Conservation (phyloP, 2,329 filamentous ascomycete species). For the Aspergillus intermedius region DNA sequence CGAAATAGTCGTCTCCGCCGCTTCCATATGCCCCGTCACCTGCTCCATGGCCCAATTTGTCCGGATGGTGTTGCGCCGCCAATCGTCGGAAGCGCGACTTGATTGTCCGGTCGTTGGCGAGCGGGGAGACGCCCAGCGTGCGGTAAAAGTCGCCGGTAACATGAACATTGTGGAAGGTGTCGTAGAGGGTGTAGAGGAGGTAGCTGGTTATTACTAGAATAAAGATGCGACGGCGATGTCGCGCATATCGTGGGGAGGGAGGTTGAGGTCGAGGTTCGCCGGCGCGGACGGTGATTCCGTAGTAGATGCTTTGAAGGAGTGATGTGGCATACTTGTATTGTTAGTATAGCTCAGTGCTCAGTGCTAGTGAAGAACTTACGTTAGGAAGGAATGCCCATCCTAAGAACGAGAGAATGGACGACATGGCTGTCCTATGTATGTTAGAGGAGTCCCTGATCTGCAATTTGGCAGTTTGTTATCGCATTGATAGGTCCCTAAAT, state of each 20-base stretch:
- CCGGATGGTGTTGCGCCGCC: slow-evolving; percentile 65
- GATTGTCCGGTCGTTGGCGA: slow-evolving; percentile 66
- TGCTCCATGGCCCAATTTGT: slow-evolving; percentile 55
- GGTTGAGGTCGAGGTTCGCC: slow-evolving; percentile 69
- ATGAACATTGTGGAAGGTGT: slow-evolving; percentile 76
- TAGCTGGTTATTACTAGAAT: slow-evolving; percentile 76
- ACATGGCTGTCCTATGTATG: slow-evolving; percentile 20
- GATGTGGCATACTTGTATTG: slow-evolving; percentile 62
- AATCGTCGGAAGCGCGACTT: slow-evolving; percentile 80
- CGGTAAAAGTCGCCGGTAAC: slow-evolving; percentile 70
- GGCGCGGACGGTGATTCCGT: slow-evolving; percentile 80
- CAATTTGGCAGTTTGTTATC: too few species aligned
- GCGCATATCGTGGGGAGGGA: slow-evolving; percentile 61
- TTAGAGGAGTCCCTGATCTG: too few species aligned
- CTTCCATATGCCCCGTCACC: slow-evolving; percentile 21
- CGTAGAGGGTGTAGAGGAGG: slow-evolving; percentile 86
- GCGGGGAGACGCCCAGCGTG: slow-evolving; percentile 62
- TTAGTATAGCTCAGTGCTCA: slow-evolving; percentile 1
- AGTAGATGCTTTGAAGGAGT: slow-evolving; percentile 74
- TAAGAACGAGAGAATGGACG: slow-evolving; percentile 47
- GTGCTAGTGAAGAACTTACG: slow-evolving; percentile 35
- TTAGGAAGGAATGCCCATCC: slow-evolving; percentile 59
- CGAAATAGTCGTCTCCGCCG: slow-evolving; percentile 55
- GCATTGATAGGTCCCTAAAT: too few species aligned
- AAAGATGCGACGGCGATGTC: slow-evolving; percentile 75